Evolutionary conservation across 2,329 filamentous ascomycete genomes (phyloP), one percentile per base, ranked within the genome.

Genomic region (Fusarium ramigenum): DNA sequence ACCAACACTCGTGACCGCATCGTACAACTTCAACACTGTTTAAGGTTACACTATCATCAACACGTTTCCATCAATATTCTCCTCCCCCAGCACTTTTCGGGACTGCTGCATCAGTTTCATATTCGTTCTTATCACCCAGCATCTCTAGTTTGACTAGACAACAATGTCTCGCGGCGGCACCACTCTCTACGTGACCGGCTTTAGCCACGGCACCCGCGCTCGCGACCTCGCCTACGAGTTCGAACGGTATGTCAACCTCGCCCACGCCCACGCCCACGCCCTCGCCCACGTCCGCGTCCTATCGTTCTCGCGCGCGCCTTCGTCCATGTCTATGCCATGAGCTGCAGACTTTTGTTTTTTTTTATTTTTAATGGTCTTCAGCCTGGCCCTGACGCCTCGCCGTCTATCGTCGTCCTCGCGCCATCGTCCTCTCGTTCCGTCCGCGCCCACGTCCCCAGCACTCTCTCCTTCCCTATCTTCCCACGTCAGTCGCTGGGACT

Each of bases 211-310:
- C 85, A 98, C 96, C 84, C 94, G 96, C 88, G 95, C 96, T 84
- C 94, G 96, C 91, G 95, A 99, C 89, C 93, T 98, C 84, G 95
- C 96, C 88, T 98, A 97, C 93, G 96, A 98, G 90, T 98, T 98
- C 93, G 96, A 98, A 95, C 95, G 96, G 94, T 98, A 97, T 91
- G 95, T 97, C 89, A 88, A 84, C 87, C 85, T 86, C 82, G 82
- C 75, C 77, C 78, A 78, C 81, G 81, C 77, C 79, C 78, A 78
- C 79, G 80, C 70, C 78, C 78, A 75, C 79, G 79, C 80, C 81
- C 82, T 81, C 85, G 80, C 79, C 76, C 74, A 78, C 79, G 78
- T 74, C 79, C 79, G 78, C 78, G 80, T 79, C 77, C 80, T 82
- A 81, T 76, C 78, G 77, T 77, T 71, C 67, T 72, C 75, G 72